Evolutionary conservation across 768 basidiomycete species (phyloP), one percentile per base, ranked within the genome.

Genomic region (Lactarius akahatsu): DNA sequence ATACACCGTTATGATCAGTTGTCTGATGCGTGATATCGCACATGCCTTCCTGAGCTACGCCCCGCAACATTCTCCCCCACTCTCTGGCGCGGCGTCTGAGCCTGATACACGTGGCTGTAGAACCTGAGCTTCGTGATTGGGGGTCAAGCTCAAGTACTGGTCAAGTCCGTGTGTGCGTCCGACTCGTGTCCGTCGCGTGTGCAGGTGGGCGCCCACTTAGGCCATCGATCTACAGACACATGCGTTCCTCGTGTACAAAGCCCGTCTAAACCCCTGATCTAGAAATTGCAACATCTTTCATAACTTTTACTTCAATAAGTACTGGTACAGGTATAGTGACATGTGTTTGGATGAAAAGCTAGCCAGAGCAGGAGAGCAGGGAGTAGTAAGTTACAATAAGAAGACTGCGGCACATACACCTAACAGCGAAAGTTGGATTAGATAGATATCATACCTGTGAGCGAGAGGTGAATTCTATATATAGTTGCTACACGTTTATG

Each of bases 271-370:
- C 47, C 47, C 23, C 11, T 52, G 26, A 26, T 23, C 47, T 26
- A n/a, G 6, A 15, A 26, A 52, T 8, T 13, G n/a, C 9, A 50
- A 13, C 26, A 13, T 26, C 50, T n/a, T 52, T 52, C 23, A 52
- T 26, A 36, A 59, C 41, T 28, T n/a, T 38, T 41, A 64, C 10
- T 60, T 41, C 26, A 56, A 59, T 60, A 65, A 61, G 54, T 36
- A 52, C 50, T 52, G 50, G 47, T 52, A 52, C 50, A 52, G 47
- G 23, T 13, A 50, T 41, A 32, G 32, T 47, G 60, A 61, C 40
- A 57, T 36, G 34, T 0, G 18, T 26, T 11, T 34, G 15, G 34
- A 36, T 23, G n/a, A 47, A 28, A 28, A 11, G 41, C 60, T 54
- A 56, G 32, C 30, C 23, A 56, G 32, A 47, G 34, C 30, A n/a